Conservation (phyloP, 106 monocot genomes). For the Narthecium ossifragum region DNA sequence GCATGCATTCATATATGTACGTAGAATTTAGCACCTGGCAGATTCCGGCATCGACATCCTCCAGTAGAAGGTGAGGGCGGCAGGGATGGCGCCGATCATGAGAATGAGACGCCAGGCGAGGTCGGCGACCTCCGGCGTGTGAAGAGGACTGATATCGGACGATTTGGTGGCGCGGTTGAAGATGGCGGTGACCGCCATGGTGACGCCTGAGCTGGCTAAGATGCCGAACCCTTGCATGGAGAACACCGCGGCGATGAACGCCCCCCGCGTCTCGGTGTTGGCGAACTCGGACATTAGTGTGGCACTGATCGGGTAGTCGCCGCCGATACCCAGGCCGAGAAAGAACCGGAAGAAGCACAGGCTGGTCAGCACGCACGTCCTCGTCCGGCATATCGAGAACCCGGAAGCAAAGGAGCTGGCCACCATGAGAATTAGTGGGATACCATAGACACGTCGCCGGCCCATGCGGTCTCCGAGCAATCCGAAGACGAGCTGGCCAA, state of each 20-base stretch:
- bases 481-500: conserved; percentile 31
- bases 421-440: conserved; percentile 26
- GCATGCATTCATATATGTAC: no score
- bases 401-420: conserved; percentile 20
- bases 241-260: conserved; percentile 45
- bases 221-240: conserved; percentile 53
- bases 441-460: conserved; percentile 23
- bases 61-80: conserved; percentile 39
- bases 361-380: conserved; percentile 17
- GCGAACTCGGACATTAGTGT: conserved; percentile 43
- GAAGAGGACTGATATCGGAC: neutral
- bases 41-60: conserved; percentile 48
- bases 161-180: conserved; percentile 7
- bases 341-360: conserved; percentile 37
- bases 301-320: conserved; percentile 39
- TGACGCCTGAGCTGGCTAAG: conserved; percentile 30
- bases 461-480: conserved; percentile 27
- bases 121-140: conserved; percentile 28
- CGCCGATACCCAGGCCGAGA: conserved; percentile 40
- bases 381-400: conserved; percentile 29
- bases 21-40: conserved; percentile 33
- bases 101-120: conserved; percentile 33
- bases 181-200: conserved; percentile 19
- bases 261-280: conserved; percentile 24
- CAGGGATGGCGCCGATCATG: conserved; percentile 39